Evolutionary conservation across 768 basidiomycete species (phyloP), one percentile per base, ranked within the genome.

Genomic region (Podaxis mareebaensis): DNA sequence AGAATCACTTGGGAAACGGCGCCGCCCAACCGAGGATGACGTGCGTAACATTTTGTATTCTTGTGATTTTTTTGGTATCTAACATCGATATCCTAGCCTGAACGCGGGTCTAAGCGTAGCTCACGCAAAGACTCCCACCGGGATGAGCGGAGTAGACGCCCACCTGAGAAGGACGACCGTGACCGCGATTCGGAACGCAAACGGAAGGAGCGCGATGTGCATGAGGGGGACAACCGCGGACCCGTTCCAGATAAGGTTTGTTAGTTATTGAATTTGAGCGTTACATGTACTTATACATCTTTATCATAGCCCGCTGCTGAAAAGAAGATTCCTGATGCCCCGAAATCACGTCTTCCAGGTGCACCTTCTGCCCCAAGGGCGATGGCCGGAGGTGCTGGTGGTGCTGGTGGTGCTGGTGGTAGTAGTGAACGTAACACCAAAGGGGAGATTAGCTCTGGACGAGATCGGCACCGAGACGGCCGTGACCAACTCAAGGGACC

Each of bases 111-210:
- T n/a, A 93, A 93, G 73, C 88, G 92, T n/a, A 84, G 85, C 63
- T 89, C 91, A 62, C 86, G 92, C 54, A 91, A 90, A 71, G 91
- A 92, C 2, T 75, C 84, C 33, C 89, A 91, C 69, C 85, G 91
- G 54, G 92, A 93, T 60, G 91, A 93, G 42, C 82, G 91, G 39
- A 77, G 77, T 65, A 85, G 91, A 28, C 85, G 91, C 58, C 78
- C 79, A 13, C 76, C 79, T 12, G 91, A 92, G 49, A 91, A 91
- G 71, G 90, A 92, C 52, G 73, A 80, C 28, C 84, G 87, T 63
- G 90, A 91, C 33, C 82, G 89, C 53, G 61, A 63, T 3, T 51
- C 53, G 54, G 78, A 74, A 30, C 84, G 89, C 60, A 63, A 63
- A 17, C 63, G 60, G 33, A 61, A 64, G 51, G 91, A 93, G 24